Evolutionary conservation across 768 basidiomycete genomes (phyloP).

Genomic region (Pleurotus sapidus): DNA sequence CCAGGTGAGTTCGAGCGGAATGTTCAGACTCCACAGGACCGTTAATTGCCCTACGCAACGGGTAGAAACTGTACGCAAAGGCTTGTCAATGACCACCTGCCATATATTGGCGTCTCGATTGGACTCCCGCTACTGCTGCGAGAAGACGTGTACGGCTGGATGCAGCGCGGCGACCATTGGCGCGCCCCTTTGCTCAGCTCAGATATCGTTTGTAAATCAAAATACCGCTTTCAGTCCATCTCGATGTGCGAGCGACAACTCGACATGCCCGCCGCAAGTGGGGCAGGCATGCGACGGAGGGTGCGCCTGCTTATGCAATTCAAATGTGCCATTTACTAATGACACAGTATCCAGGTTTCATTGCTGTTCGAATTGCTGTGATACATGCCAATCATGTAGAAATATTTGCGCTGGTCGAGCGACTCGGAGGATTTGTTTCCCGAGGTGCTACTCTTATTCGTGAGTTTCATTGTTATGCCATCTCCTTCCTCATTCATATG

Average conservation of each 20-base stretch:
- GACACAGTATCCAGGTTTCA: constrained; percentile 4
- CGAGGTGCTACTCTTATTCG: constrained; percentile 7
- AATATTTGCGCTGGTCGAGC: background rate
- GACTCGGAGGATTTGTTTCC: background rate
- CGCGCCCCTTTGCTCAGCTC: constrained; percentile 5
- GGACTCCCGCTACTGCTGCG: constrained; percentile 15
- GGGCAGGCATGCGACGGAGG: constrained; percentile 15
- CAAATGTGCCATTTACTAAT: no score
- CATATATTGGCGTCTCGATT: constrained; percentile 10
- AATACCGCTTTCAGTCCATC: constrained; percentile 10
- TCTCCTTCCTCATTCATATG: background rate
- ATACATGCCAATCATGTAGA: constrained; percentile 11
- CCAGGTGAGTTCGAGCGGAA: constrained; percentile 6
- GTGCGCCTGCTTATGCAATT: background rate
- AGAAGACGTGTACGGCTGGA: constrained; percentile 3
- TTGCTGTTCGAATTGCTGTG: constrained; percentile 14
- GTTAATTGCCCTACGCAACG: no score
- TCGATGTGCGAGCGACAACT: constrained; percentile 8
- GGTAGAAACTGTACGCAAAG: constrained; percentile 14
- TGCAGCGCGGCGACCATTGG: constrained; percentile 9
- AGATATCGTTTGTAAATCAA: constrained; percentile 8
- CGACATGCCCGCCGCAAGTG: constrained; percentile 8
- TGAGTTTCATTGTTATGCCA: background rate
- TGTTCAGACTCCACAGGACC: no score
- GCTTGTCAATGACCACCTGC: constrained; percentile 17